Evolutionary conservation across 768 basidiomycete genomes (phyloP).

Genomic region (Hygrophorus pudorinus): DNA sequence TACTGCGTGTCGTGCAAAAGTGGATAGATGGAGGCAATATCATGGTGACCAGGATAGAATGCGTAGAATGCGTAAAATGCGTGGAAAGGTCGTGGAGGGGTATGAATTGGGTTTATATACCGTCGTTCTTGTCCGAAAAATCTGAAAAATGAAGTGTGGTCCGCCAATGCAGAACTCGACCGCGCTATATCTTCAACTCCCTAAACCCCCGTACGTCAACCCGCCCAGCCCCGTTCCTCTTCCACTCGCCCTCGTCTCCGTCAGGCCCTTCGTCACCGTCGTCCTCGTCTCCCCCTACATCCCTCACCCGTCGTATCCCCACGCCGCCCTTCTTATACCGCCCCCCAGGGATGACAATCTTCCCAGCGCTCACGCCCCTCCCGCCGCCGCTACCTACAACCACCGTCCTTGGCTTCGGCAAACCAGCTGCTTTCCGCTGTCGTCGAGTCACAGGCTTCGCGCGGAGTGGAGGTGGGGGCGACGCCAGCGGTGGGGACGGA

Average conservation of each 20-base stretch:
- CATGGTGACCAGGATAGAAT: too few relatives aligned
- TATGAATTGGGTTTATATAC: too few relatives aligned
- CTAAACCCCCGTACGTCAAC: constrained; percentile 71
- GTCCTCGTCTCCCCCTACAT: constrained; percentile 22
- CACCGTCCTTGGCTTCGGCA: constrained; percentile 44
- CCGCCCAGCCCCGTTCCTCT: constrained; percentile 58
- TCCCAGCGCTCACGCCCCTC: constrained; percentile 41
- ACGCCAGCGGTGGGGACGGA: constrained; percentile 10
- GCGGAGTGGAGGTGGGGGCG: constrained; percentile 14
- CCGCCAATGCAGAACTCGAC: not conserved
- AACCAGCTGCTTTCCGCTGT: constrained; percentile 57
- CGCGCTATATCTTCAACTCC: constrained; percentile 53
- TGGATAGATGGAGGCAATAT: too few relatives aligned
- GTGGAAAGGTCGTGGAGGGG: too few relatives aligned
- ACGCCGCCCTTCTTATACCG: constrained; percentile 22
- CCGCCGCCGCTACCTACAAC: constrained; percentile 19
- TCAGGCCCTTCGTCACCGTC: constrained; percentile 22
- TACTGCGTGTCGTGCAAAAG: too few relatives aligned
- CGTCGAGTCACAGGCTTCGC: constrained; percentile 43
- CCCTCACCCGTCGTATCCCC: constrained; percentile 12
- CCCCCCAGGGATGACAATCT: constrained; percentile 62
- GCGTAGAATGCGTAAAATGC: too few relatives aligned
- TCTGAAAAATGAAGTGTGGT: too few relatives aligned
- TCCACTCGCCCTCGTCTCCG: constrained; percentile 29
- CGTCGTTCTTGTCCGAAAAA: too few relatives aligned